Conservation (phyloP, 2,329 filamentous ascomycete species). For the Fusarium austroafricanum region DNA sequence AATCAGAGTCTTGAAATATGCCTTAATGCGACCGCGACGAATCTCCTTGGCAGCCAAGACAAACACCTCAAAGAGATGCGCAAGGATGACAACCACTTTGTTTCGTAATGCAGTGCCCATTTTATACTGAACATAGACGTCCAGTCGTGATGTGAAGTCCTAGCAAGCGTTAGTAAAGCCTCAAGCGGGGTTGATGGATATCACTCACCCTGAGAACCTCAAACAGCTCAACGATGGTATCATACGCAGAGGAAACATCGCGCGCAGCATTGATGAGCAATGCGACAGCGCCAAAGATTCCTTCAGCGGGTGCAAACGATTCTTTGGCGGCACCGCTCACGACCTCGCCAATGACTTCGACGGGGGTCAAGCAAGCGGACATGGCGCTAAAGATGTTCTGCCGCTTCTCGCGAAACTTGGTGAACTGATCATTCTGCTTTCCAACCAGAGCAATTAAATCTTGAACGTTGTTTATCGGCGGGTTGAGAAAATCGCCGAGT, state of each 20-base stretch:
- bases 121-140: slow-evolving; percentile 54
- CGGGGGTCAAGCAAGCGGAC: slow-evolving; percentile 49
- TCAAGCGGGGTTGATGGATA: slow-evolving; percentile 28
- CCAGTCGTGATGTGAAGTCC: slow-evolving; percentile 57
- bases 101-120: slow-evolving; percentile 54
- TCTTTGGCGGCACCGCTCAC: slow-evolving; percentile 52
- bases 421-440: slow-evolving; percentile 52
- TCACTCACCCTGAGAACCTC: slow-evolving; percentile 52
- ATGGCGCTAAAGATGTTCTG: slow-evolving; percentile 52
- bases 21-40: slow-evolving; percentile 54
- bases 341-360: slow-evolving; percentile 56
- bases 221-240: slow-evolving; percentile 59
- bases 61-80: slow-evolving; percentile 58
- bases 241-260: slow-evolving; percentile 58
- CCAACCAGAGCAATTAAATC: slow-evolving; percentile 51
- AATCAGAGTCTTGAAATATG: slow-evolving; percentile 56
- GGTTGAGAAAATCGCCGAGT: slow-evolving; percentile 50
- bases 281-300: slow-evolving; percentile 57
- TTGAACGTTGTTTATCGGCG: slow-evolving; percentile 49
- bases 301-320: slow-evolving; percentile 55
- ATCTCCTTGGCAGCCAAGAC: slow-evolving; percentile 57
- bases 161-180: slow-evolving; percentile 22
- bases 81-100: slow-evolving; percentile 57
- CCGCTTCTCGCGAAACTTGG: slow-evolving; percentile 52
- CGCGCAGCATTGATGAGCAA: slow-evolving; percentile 58